Evolutionary conservation across 805 yeast genomes (phyloP).

Genomic region (Saccharomycopsis capsularis): DNA sequence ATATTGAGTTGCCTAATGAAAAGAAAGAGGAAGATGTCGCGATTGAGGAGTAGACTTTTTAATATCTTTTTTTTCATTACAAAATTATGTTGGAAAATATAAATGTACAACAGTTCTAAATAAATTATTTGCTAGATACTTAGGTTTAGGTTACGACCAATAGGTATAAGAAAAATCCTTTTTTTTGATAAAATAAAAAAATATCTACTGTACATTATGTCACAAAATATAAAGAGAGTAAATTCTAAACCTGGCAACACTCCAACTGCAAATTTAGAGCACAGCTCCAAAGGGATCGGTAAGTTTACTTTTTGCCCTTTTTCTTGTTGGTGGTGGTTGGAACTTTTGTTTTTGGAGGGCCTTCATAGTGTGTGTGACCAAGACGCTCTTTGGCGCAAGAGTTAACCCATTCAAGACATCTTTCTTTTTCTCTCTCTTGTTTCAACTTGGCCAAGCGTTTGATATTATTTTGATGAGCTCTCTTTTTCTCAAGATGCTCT

Average conservation of each 20-base stretch:
- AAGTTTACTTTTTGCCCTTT: conserved; percentile 12
- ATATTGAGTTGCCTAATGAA: conserved; percentile 1
- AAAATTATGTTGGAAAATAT: no score
- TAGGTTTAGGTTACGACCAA: no score
- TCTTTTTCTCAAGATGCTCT: conserved; percentile 30
- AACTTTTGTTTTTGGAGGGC: conserved; percentile 24
- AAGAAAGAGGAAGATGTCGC: background rate
- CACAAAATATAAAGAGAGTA: no score
- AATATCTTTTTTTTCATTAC: no score
- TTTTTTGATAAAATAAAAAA: no score
- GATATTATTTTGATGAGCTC: conserved; percentile 24
- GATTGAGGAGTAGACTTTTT: background rate
- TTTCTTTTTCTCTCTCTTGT: conserved; percentile 35
- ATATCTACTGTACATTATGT: no score
- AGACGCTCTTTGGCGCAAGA: conserved; percentile 44
- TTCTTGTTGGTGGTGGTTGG: conserved; percentile 17
- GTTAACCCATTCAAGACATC: conserved; percentile 58
- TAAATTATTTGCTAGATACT: no score
- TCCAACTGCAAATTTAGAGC: no score
- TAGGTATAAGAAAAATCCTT: no score
- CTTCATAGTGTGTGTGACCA: conserved; percentile 52
- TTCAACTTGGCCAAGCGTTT: conserved; percentile 30
- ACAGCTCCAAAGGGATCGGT: no score
- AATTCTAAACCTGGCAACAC: no score
- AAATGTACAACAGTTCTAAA: no score